Evolutionary conservation across 768 basidiomycete species (phyloP).

Genomic region (Daedalea quercina): DNA sequence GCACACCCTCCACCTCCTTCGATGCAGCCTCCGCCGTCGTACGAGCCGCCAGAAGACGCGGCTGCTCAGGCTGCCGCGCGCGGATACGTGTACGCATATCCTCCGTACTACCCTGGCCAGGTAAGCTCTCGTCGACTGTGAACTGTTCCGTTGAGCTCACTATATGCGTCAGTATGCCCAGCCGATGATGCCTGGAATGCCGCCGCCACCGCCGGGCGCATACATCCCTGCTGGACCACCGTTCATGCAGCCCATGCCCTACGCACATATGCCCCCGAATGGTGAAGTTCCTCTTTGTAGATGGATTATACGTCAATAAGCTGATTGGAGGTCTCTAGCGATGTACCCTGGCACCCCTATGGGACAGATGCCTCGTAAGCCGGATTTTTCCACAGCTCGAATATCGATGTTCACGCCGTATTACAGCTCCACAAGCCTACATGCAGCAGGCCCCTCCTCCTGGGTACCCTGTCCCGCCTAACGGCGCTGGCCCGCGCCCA

Average conservation of each 20-base stretch:
- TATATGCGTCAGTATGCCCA: constrained; percentile 21
- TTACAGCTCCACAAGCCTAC: constrained; percentile 62
- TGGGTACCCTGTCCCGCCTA: constrained; percentile 71
- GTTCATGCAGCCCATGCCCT: constrained; percentile 83
- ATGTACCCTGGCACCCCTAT: constrained; percentile 81
- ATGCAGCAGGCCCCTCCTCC: constrained; percentile 71
- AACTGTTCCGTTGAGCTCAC: not conserved
- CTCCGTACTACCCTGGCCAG: constrained; percentile 76
- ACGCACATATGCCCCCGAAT: constrained; percentile 77
- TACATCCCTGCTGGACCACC: constrained; percentile 61
- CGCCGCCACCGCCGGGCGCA: constrained; percentile 69
- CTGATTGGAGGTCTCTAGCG: constrained; percentile 35
- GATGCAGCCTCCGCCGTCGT: constrained; percentile 65
- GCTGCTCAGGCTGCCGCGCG: constrained; percentile 47
- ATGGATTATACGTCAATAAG: constrained; percentile 4
- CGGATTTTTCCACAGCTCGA: constrained; percentile 16
- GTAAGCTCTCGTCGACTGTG: constrained; percentile 35
- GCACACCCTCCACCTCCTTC: constrained; percentile 60
- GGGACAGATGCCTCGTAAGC: constrained; percentile 84
- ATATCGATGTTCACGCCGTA: not conserved
- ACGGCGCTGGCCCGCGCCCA: constrained; percentile 71
- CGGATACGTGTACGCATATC: constrained; percentile 66
- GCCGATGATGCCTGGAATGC: constrained; percentile 86
- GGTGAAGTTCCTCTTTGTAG: constrained; percentile 33
- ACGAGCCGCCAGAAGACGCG: constrained; percentile 61